Percentiles rank a stretch among this genome's conserved stretches.
Conservation (phyloP, 805 yeast species). For the Candida sphagnicola region DNA sequence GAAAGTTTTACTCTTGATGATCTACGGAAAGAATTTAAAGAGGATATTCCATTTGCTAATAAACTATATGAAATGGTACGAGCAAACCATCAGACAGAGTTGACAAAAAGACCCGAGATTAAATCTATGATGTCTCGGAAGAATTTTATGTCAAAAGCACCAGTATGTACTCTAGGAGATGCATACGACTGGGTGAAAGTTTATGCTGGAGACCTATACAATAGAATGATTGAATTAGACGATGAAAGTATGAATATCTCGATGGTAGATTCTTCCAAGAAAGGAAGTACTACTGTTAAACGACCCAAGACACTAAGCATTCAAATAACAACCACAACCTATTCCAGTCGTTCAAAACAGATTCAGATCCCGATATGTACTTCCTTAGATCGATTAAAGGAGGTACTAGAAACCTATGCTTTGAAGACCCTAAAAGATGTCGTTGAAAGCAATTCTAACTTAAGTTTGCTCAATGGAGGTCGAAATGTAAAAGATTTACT, state of each 20-base stretch:
- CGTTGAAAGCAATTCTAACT: slow-evolving; percentile 18
- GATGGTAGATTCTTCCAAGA: slow-evolving; percentile 15
- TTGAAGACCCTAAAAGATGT: slow-evolving; percentile 41
- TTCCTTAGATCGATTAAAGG: slow-evolving; percentile 33
- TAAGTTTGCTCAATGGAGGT: slow-evolving; percentile 19
- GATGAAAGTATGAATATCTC: slow-evolving; percentile 50
- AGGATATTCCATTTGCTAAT: slow-evolving; percentile 48
- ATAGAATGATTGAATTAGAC: slow-evolving; percentile 67
- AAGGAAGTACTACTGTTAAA: slow-evolving; percentile 22
- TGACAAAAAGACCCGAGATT: slow-evolving; percentile 56
- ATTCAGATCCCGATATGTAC: slow-evolving; percentile 32
- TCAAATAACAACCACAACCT: slow-evolving; percentile 22
- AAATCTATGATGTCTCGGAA: slow-evolving; percentile 90
- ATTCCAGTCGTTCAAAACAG: slow-evolving; percentile 36
- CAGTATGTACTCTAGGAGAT: slow-evolving; percentile 50
- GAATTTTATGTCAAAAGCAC: slow-evolving; percentile 58
- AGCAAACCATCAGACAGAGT: slow-evolving; percentile 55
- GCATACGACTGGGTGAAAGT: slow-evolving; percentile 77
- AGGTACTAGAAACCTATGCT: slow-evolving; percentile 23
- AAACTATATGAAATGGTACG: slow-evolving; percentile 59
- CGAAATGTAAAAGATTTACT: slow-evolving; percentile 14
- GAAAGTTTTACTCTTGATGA: slow-evolving; percentile 37
- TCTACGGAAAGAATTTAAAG: slow-evolving; percentile 17
- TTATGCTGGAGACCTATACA: slow-evolving; percentile 72
- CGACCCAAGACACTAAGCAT: slow-evolving; percentile 57